Percentiles rank a stretch among this genome's conserved stretches.
These are phyloP conservation scores for Phylloporus sp. DNA, from an alignment of 768 basidiomycete species.

Conservation along the genomic window DNA sequence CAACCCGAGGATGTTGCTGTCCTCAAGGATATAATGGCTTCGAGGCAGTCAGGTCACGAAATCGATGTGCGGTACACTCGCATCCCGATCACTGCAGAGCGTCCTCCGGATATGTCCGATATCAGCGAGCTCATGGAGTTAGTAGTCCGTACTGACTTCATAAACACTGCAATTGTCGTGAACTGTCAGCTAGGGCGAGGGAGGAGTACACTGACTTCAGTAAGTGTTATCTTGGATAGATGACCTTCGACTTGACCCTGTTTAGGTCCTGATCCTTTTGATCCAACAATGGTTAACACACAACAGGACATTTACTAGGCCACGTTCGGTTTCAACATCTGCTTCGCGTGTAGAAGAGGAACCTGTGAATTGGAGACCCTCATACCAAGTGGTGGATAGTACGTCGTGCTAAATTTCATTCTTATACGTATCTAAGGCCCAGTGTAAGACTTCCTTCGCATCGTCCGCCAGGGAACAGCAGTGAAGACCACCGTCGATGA, in stretches of 20 bases:
- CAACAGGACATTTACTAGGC: slow-evolving; percentile 28
- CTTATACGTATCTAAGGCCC: slow-evolving; percentile 1
- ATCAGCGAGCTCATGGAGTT: slow-evolving; percentile 76
- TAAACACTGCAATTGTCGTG: slow-evolving; percentile 78
- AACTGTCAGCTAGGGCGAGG: slow-evolving; percentile 96
- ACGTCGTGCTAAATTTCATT: slow-evolving; percentile 20
- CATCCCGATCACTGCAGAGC: slow-evolving; percentile 92
- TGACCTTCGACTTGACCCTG: slow-evolving; percentile 1
- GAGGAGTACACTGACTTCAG: slow-evolving; percentile 87
- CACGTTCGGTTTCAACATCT: slow-evolving; percentile 43
- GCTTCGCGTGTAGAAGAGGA: slow-evolving; percentile 29
- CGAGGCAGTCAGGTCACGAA: slow-evolving; percentile 41
- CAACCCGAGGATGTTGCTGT: slow-evolving; percentile 67
- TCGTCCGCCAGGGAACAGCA: slow-evolving; percentile 79
- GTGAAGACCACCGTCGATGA: slow-evolving; percentile 87
- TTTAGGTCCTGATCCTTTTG: slow-evolving; percentile 72
- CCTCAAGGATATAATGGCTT: slow-evolving; percentile 84
- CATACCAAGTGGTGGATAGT: slow-evolving; percentile 91
- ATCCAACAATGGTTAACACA: slow-evolving; percentile 78
- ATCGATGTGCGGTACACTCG: slow-evolving; percentile 74
- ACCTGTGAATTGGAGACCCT: slow-evolving; percentile 45
- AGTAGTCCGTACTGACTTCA: slow-evolving; percentile 62
- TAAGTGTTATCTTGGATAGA: slow-evolving; percentile 31
- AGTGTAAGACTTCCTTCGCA: slow-evolving; percentile 67
- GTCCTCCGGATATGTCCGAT: slow-evolving; percentile 69